Base-by-base conservation (phyloP, 1,284 basidiomycete species). In the Prillingera fragicola region DNA sequence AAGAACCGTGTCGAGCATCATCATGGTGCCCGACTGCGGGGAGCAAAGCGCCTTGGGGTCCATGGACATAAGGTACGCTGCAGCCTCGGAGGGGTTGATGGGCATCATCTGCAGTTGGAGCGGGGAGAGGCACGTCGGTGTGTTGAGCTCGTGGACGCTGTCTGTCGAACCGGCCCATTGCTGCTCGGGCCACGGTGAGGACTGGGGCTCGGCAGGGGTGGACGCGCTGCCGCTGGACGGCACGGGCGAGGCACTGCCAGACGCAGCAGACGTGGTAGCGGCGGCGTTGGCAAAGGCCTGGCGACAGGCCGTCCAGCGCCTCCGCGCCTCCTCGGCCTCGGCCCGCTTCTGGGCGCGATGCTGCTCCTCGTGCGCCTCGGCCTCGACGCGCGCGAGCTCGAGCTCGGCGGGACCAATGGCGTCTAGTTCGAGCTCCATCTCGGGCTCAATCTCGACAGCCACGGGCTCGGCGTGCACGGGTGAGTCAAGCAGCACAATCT, bases 401-500 rank as follows among this genome's bases (percentile, higher is more conserved):
- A 69, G 45, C 33, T 69, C 66, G 13, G 50, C 64, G 1, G 64
- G 57, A 2, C 66, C 66, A 37, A 69, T 64, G 5, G 61, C 61
- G 31, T 54, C 52, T 13, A 45, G 35, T 36, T 43, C 42, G 29
- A 22, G 18, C 24, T 47, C 48, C 13, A 22, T 27, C 41, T 45
- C 52, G 2, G 23, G n/a, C 7, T 35, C 33, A 5, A 50, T 27
- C 34, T 50, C 45, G 32, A 54, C 45, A 35, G 44, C 45, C 14
- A 48, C 35, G 7, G 31, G 39, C 8, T 38, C 24, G 2, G 38
- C 27, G 32, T 33, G 37, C 12, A n/a, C 36, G 25, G 60, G 59
- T 26, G 35, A 32, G 8, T 41, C 38, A n/a, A 37, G 17, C 21
- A 43, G 32, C 21, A 45, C 35, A 17, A 49, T 33, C 24, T 49